Evolutionary conservation across 2,329 filamentous ascomycete genomes (phyloP).

Genomic region (Aspergillus fumigatiaffinis): DNA sequence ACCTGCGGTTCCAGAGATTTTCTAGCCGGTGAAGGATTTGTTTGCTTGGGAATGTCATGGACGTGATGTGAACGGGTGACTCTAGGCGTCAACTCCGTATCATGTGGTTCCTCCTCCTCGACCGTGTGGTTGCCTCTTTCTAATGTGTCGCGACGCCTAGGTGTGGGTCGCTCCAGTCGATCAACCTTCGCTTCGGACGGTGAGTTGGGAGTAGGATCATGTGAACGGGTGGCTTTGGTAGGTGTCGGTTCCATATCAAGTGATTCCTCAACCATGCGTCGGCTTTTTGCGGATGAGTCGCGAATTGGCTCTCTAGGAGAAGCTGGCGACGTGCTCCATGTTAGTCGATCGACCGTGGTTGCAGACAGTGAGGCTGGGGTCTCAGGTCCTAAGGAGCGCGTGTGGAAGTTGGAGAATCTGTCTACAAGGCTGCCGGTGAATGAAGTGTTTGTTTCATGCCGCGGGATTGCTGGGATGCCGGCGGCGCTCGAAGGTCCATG

Average conservation of each 20-base stretch:
- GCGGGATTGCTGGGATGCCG: not conserved
- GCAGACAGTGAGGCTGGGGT: slow-evolving; percentile 7
- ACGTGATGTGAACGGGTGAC: not conserved
- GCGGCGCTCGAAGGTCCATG: slow-evolving; percentile 3
- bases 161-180: not conserved
- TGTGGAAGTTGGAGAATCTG: slow-evolving; percentile 20
- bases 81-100: not conserved
- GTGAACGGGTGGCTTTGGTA: not conserved
- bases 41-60: not conserved
- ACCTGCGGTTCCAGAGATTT: not conserved
- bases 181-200: not conserved
- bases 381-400: slow-evolving; percentile 17
- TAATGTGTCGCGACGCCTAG: not conserved
- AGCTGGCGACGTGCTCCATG: slow-evolving; percentile 5
- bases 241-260: not conserved
- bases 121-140: not conserved
- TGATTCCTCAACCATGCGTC: not conserved
- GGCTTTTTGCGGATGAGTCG: not conserved
- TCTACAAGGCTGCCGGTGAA: slow-evolving; percentile 26
- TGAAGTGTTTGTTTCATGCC: slow-evolving; percentile 10
- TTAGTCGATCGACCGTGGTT: slow-evolving; percentile 11
- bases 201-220: not conserved
- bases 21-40: not conserved
- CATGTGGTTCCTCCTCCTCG: not conserved
- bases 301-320: not conserved